phyloP scores from a whole-genome alignment of 2,329 filamentous ascomycete genomes.

The Alternaria longipes region DNA sequence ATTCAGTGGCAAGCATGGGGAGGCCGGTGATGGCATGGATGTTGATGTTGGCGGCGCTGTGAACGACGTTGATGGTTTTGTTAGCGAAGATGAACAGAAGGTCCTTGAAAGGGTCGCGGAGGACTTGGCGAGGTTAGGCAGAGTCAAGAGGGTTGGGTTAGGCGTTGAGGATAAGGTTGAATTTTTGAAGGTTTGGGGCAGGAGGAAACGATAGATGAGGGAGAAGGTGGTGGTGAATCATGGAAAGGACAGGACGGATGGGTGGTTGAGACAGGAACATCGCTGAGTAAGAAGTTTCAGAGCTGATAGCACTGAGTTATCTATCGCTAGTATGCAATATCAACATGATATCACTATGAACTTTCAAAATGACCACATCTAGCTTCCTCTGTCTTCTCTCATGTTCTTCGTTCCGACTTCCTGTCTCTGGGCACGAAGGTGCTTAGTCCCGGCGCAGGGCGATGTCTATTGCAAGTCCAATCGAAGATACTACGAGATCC shows the following conservation, averaged over 20 bases:
- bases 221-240: background rate
- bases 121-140: slow-evolving; percentile 82
- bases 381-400: no score
- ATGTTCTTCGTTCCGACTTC: no score
- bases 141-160: slow-evolving; percentile 88
- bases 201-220: slow-evolving; percentile 39
- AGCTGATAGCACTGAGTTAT: no score
- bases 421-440: no score
- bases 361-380: no score
- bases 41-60: slow-evolving; percentile 17
- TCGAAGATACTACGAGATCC: no score
- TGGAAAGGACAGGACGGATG: background rate
- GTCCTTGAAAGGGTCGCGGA: slow-evolving; percentile 84
- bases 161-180: slow-evolving; percentile 82
- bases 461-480: no score
- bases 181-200: slow-evolving; percentile 78
- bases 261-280: background rate
- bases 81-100: slow-evolving; percentile 65
- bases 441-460: no score
- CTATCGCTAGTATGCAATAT: no score
- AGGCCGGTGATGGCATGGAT: slow-evolving; percentile 30
- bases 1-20: slow-evolving; percentile 17
- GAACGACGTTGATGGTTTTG: slow-evolving; percentile 14
- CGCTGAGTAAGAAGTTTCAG: background rate
- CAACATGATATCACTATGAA: no score